A percentile compares a stretch with the other conserved stretches of the same genome.
Evolutionary conservation across 768 basidiomycete genomes (phyloP).

Genomic region (Nidula microcarpa): DNA sequence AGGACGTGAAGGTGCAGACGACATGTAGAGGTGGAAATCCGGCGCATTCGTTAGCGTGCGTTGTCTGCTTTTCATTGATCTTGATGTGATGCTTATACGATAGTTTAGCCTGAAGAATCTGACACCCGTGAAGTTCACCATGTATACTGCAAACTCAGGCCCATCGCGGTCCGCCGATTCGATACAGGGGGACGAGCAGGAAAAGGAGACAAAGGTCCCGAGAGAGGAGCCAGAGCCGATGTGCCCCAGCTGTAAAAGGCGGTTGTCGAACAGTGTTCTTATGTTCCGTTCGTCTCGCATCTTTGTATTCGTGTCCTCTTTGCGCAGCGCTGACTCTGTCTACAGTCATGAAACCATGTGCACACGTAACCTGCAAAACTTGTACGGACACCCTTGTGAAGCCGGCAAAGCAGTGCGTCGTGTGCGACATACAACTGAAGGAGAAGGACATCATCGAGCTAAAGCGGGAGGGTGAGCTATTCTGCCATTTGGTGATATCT

Average conservation of each 20-base stretch:
- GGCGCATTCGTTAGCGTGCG: conserved; percentile 75
- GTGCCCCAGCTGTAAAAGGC: conserved; percentile 87
- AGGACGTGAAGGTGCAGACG: conserved; percentile 84
- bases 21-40: conserved; percentile 82
- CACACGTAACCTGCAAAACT: conserved; percentile 88
- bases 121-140: conserved; percentile 76
- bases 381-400: conserved; percentile 87
- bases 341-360: conserved; percentile 80
- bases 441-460: conserved; percentile 80
- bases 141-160: conserved; percentile 33
- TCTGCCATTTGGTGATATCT: not conserved
- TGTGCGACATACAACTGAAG: conserved; percentile 68
- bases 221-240: conserved; percentile 63
- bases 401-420: conserved; percentile 77
- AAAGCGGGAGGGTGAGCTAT: conserved; percentile 75
- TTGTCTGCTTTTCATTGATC: conserved; percentile 9
- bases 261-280: conserved; percentile 72
- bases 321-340: not conserved
- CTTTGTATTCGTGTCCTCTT: not conserved
- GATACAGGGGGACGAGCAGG: conserved; percentile 24
- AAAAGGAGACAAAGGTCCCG: conserved; percentile 26
- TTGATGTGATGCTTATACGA: conserved; percentile 3
- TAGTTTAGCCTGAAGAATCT: conserved; percentile 74
- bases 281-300: conserved; percentile 48
- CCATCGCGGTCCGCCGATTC: conserved; percentile 34